phyloP scores from a whole-genome alignment of 257 asterid species.

The Solanum sparsipilum region DNA sequence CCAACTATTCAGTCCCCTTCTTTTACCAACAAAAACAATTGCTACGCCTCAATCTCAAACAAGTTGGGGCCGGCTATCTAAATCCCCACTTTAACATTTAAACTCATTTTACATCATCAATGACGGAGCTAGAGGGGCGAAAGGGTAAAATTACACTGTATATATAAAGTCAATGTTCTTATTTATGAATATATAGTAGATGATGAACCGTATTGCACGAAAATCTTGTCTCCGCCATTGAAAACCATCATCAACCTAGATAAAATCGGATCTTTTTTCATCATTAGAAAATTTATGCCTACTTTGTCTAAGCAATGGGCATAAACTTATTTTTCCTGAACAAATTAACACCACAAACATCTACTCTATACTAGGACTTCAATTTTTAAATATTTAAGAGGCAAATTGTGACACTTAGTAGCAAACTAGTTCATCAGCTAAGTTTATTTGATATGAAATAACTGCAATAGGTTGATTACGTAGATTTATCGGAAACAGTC shows the following conservation, averaged over 20 bases:
- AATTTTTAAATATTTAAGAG: not conserved
- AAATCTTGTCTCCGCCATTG: not conserved
- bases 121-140: not conserved
- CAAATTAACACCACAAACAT: not conserved
- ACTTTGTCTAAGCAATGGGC: not conserved
- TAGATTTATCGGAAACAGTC: too few species aligned
- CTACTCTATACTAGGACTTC: not conserved
- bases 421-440: not conserved
- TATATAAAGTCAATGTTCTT: not conserved
- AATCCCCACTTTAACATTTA: not conserved
- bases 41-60: not conserved
- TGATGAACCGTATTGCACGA: not conserved
- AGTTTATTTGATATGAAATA: not conserved
- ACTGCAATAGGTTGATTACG: not conserved
- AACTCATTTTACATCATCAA: not conserved
- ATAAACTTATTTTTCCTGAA: not conserved
- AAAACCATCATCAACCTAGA: not conserved
- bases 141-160: not conserved
- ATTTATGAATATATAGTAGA: not conserved
- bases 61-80: not conserved
- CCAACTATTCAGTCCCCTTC: not conserved
- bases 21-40: not conserved
- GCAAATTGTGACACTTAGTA: not conserved
- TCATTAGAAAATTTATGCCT: not conserved
- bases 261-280: not conserved